A percentile compares a stretch with the other conserved stretches of the same genome.
Conservation (phyloP, 345 rosid species). For the Crucihimalaya himalaica region DNA sequence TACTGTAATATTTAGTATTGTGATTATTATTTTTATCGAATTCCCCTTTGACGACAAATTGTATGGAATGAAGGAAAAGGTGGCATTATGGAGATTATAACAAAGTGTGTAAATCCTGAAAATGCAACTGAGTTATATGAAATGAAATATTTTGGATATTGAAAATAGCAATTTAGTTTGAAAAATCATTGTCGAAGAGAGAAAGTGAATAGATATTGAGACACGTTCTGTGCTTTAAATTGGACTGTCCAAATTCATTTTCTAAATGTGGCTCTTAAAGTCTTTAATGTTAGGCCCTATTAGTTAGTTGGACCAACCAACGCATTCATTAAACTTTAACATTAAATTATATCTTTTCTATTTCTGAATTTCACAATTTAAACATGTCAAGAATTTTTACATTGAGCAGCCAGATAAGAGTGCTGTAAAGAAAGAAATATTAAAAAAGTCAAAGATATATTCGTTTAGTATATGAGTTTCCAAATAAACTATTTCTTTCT, state of each 20-base stretch:
- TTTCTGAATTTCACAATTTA: slow-evolving; percentile 5
- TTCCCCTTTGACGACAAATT: not conserved
- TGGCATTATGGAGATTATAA: not conserved
- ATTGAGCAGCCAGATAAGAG: not conserved
- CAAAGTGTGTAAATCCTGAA: not conserved
- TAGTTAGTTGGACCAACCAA: slow-evolving; percentile 34
- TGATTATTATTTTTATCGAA: not conserved
- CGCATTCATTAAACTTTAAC: slow-evolving; percentile 19
- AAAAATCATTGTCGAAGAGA: slow-evolving; percentile 10
- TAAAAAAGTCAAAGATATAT: not conserved
- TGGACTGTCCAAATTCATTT: slow-evolving; percentile 29
- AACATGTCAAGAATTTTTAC: not conserved
- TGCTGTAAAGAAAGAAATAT: not conserved
- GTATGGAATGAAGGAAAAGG: not conserved
- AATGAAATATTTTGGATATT: not conserved
- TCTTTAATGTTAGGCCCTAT: slow-evolving; percentile 31
- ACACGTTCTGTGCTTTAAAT: slow-evolving; percentile 30
- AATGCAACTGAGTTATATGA: not conserved
- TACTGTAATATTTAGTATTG: not conserved
- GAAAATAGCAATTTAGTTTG: not conserved
- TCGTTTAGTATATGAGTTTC: not conserved
- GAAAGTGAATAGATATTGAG: not conserved
- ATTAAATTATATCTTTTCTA: not conserved
- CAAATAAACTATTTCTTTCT: too few relatives aligned
- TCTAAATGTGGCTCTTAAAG: slow-evolving; percentile 1